These are phyloP conservation scores for Sugiyamaella japonica DNA, from an alignment of 1,139 yeast genomes.

Conservation along the genomic window DNA sequence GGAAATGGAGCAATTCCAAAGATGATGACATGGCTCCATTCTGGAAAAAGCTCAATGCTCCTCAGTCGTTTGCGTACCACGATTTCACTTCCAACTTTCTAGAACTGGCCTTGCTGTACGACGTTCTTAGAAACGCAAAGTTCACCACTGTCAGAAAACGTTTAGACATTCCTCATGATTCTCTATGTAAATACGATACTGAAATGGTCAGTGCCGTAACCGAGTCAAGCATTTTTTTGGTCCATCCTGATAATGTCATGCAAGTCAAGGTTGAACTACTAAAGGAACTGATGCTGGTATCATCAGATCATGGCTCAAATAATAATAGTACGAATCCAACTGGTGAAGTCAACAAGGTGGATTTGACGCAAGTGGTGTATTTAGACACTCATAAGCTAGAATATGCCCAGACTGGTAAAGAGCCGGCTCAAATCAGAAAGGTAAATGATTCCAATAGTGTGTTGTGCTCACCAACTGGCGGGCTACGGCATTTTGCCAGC, in stretches of 20 bases:
- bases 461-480: constrained; percentile 53
- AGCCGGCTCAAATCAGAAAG: constrained; percentile 44
- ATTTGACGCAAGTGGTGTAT: constrained; percentile 32
- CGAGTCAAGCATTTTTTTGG: constrained; percentile 42
- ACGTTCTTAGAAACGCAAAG: constrained; percentile 43
- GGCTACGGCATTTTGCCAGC: constrained; percentile 49
- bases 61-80: constrained; percentile 60
- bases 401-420: constrained; percentile 39
- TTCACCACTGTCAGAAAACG: constrained; percentile 24
- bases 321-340: background rate
- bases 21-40: constrained; percentile 32
- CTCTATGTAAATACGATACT: constrained; percentile 44
- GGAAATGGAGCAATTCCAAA: constrained; percentile 54
- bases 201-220: constrained; percentile 38
- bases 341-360: constrained; percentile 1
- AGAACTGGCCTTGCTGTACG: constrained; percentile 61
- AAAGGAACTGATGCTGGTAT: constrained; percentile 38
- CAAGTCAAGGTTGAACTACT: constrained; percentile 43
- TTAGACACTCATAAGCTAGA: constrained; percentile 42
- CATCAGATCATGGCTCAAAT: constrained; percentile 21
- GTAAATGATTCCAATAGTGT: constrained; percentile 31
- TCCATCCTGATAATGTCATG: constrained; percentile 43
- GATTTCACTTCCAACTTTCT: constrained; percentile 65
- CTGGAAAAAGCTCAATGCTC: constrained; percentile 40
- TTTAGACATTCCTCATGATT: constrained; percentile 28